Base-by-base conservation (phyloP, 495 filamentous ascomycete genomes). In the Trichocladium antarcticum region DNA sequence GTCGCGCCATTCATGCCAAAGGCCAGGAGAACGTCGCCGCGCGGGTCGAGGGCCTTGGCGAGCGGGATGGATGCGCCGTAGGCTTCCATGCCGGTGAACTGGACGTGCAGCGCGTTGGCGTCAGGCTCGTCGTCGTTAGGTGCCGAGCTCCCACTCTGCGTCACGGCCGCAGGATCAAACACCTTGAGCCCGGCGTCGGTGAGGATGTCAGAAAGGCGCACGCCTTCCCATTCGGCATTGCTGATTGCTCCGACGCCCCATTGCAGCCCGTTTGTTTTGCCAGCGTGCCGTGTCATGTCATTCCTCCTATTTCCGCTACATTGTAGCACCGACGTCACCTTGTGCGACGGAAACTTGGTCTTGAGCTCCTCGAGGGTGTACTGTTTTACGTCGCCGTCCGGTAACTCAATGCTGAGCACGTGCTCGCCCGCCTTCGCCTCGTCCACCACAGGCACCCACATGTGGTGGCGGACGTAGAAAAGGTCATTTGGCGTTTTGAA, bases 401-500 rank as follows among this genome's bases (percentile, higher is more conserved):
- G 67, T 6, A 82, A 62, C 62, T 82, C 77, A 27, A 81, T 54
- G 5, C 66, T 69, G 6, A 83, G 49, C 0, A 53, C 63, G 41
- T 81, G 71, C 8, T 68, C 57, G 1, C 68, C 69, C 3, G 64
- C 68, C 27, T 57, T 39, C 12, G 64, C 68, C 27, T 57, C 40
- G 12, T 64, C 61, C 1, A 77, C 58, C 38, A 67, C 64, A 0
- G 80, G 79, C 42, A 82, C 79, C 71, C 76, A 74, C 61, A 80
- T 73, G 61, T 83, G 80, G 52, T 79, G 77, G 3, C 80, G 68
- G 2, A 83, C 72, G 53, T 81, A 83, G 57, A 80, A 80, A 5
- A 77, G 50, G 8, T 65, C 57, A 15, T 69, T 74, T 0, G 73
- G 74, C 5, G 80, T 83, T 37, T 73, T 57, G 59, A 79, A 77